Percentiles rank a stretch among this genome's conserved stretches.
Evolutionary conservation across 2,329 filamentous ascomycete species (phyloP).

Genomic region (Hypoxylon sp.): DNA sequence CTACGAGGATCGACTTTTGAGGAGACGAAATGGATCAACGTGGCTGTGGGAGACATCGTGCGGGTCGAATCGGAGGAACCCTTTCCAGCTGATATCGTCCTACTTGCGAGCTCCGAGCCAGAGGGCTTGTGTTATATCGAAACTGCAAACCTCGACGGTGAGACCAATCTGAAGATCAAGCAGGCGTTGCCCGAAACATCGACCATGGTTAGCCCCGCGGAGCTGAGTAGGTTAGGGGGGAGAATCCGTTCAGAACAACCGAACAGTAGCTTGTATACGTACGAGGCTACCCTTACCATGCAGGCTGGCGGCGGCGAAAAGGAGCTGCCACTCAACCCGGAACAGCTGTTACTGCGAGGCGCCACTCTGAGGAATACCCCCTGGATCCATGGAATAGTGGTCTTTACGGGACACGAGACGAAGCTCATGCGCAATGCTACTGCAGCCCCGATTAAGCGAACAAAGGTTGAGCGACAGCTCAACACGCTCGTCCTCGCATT

Average conservation of each 20-base stretch:
- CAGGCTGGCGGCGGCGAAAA: slow-evolving; percentile 90
- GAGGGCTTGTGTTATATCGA: slow-evolving; percentile 99
- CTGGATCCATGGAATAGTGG: slow-evolving; percentile 95
- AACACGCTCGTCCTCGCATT: slow-evolving; percentile 93
- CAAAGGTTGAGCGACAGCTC: slow-evolving; percentile 91
- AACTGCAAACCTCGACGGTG: slow-evolving; percentile 95
- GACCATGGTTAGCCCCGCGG: slow-evolving; percentile 82
- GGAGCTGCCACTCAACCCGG: slow-evolving; percentile 86
- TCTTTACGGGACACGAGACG: slow-evolving; percentile 97
- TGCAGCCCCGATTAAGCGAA: slow-evolving; percentile 95
- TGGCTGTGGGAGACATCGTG: slow-evolving; percentile 90
- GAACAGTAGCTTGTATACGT: slow-evolving; percentile 98
- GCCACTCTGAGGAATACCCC: slow-evolving; percentile 95
- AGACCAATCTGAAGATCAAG: slow-evolving; percentile 99
- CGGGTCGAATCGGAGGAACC: slow-evolving; percentile 93
- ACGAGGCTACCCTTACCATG: slow-evolving; percentile 94
- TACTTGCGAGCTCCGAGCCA: slow-evolving; percentile 93
- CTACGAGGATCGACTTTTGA: slow-evolving; percentile 84
- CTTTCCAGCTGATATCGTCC: slow-evolving; percentile 91
- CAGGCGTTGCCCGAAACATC: slow-evolving; percentile 94
- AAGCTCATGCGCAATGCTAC: slow-evolving; percentile 99
- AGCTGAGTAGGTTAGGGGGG: slow-evolving; percentile 85
- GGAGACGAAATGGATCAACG: slow-evolving; percentile 91
- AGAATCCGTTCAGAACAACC: slow-evolving; percentile 93
- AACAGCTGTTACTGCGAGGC: slow-evolving; percentile 91